Evolutionary conservation across 441 rosid species (phyloP).

Genomic region (Erysimum cheiri): DNA sequence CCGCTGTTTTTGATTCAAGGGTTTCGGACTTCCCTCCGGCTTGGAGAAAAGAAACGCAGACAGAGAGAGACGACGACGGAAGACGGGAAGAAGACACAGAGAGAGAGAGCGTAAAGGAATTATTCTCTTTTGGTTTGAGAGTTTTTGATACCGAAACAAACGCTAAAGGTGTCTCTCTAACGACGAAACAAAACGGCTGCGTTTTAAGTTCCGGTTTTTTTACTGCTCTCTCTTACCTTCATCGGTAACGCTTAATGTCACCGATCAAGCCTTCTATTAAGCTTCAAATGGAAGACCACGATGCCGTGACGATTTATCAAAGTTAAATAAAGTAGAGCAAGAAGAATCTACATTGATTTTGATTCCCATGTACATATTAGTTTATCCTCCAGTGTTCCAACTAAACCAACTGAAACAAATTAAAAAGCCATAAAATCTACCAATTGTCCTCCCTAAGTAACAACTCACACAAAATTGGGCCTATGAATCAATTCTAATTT

Average conservation of each 20-base stretch:
- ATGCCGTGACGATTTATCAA: background rate
- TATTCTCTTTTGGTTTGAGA: background rate
- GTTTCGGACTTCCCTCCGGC: conserved; percentile 30
- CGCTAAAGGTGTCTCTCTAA: background rate
- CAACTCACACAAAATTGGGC: conserved; percentile 49
- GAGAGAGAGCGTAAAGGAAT: background rate
- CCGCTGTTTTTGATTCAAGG: conserved; percentile 6
- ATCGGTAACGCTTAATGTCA: background rate
- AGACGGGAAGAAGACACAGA: background rate
- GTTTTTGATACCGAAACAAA: conserved; percentile 3
- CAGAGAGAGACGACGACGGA: conserved; percentile 12
- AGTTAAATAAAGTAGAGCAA: conserved; percentile 3
- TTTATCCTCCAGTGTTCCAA: background rate
- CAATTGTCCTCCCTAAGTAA: conserved; percentile 29
- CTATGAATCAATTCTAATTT: conserved; percentile 43
- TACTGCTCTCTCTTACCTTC: no score
- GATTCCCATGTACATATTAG: conserved; percentile 36
- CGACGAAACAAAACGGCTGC: conserved; percentile 2
- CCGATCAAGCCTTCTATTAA: background rate
- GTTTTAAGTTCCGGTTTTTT: no score
- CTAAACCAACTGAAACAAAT: conserved; percentile 23
- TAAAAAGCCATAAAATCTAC: conserved; percentile 27
- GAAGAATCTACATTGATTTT: conserved; percentile 36
- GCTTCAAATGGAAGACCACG: conserved; percentile 10
- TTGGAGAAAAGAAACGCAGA: conserved; percentile 25